A percentile compares a stretch with the other conserved stretches of the same genome.
These are phyloP conservation scores for Ascochyta viciae-villosae DNA, from an alignment of 2,329 filamentous ascomycete species.

Conservation along the genomic window DNA sequence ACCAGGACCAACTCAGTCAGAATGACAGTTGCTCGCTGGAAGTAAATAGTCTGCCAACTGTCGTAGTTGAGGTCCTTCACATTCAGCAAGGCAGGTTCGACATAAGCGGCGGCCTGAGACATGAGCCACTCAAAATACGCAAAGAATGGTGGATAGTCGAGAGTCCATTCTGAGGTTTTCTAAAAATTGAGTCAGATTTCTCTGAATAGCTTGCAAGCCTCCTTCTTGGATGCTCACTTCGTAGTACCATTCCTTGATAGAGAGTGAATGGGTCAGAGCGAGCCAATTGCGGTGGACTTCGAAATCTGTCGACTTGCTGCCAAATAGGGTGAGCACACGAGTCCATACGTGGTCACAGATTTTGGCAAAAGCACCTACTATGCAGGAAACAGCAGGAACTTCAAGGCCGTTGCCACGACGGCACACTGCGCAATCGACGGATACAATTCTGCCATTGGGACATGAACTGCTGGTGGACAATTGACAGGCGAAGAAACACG, in stretches of 20 bases:
- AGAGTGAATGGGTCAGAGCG: conserved; percentile 89
- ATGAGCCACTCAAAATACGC: conserved; percentile 95
- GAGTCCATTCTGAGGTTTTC: conserved; percentile 98
- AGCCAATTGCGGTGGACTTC: conserved; percentile 99
- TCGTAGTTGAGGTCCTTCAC: conserved; percentile 83
- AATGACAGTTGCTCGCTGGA: conserved; percentile 89
- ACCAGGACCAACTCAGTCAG: conserved; percentile 82
- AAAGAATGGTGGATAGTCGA: conserved; percentile 98
- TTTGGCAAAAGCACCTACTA: conserved; percentile 71
- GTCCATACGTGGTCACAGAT: conserved; percentile 5
- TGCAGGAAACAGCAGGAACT: conserved; percentile 89
- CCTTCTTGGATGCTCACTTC: conserved; percentile 61
- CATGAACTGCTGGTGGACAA: conserved; percentile 31
- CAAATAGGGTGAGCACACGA: conserved; percentile 34
- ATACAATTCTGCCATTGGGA: conserved; percentile 76
- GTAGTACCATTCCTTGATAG: conserved; percentile 90
- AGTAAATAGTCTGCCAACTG: conserved; percentile 93
- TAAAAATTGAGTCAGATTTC: conserved; percentile 40
- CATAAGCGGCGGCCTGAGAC: conserved; percentile 77
- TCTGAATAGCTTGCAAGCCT: not conserved
- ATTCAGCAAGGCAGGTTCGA: conserved; percentile 82
- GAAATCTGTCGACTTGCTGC: conserved; percentile 97
- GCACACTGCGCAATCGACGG: conserved; percentile 91
- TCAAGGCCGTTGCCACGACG: conserved; percentile 84
- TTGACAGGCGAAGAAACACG: conserved; percentile 29